Evolutionary conservation across 352 stramenopile genomes (phyloP).

Genomic region (Aphanomyces cochlioides): DNA sequence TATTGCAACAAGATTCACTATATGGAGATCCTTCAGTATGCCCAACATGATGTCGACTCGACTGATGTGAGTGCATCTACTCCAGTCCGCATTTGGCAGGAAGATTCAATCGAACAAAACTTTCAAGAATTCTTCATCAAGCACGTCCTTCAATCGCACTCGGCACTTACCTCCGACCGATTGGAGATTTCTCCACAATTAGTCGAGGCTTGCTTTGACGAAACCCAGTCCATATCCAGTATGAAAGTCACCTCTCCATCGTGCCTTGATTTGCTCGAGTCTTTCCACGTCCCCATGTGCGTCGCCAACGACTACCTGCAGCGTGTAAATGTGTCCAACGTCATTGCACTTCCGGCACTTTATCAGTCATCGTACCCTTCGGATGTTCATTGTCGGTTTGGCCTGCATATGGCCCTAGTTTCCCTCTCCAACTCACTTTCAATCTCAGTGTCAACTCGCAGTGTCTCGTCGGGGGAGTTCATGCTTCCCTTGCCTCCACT

Average conservation of each 20-base stretch:
- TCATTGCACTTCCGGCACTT: conserved; percentile 2
- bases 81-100: background rate
- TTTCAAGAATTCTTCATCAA: conserved; percentile 26
- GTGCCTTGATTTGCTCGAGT: conserved; percentile 40
- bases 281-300: conserved; percentile 52
- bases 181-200: conserved; percentile 26
- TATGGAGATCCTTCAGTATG: background rate
- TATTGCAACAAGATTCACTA: conserved; percentile 27
- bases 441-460: conserved; percentile 1
- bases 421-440: background rate
- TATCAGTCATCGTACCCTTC: background rate
- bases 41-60: background rate
- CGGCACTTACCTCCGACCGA: background rate
- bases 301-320: conserved; percentile 66
- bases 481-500: conserved; percentile 28
- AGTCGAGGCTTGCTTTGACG: conserved; percentile 34
- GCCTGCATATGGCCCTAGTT: conserved; percentile 52
- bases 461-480: background rate
- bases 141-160: conserved; percentile 13
- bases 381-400: conserved; percentile 49
- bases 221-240: background rate
- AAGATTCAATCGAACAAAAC: conserved; percentile 21
- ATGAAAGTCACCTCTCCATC: conserved; percentile 36
- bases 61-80: background rate
- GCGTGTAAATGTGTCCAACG: conserved; percentile 45